Evolutionary conservation across 1,284 basidiomycete genomes (phyloP).

Genomic region (Rhizoctonia solani): DNA sequence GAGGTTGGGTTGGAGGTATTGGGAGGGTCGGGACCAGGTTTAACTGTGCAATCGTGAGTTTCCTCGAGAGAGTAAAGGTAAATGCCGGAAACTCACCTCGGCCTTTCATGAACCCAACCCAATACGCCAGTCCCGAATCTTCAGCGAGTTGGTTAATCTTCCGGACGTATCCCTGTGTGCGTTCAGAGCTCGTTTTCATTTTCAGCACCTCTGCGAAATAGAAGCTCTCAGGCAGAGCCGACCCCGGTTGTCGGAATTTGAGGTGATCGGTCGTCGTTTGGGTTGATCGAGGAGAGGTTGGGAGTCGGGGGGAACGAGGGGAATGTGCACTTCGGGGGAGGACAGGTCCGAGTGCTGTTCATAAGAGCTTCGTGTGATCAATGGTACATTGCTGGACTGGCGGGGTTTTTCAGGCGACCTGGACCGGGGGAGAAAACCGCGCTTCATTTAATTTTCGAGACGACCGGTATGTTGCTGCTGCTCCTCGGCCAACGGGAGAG

Average conservation of each 20-base stretch:
- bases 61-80: neutral
- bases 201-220: constrained; percentile 67
- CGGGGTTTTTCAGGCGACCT: constrained; percentile 3
- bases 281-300: neutral
- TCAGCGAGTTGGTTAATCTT: constrained; percentile 81
- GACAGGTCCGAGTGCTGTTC: neutral
- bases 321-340: too few species aligned
- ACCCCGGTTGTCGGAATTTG: constrained; percentile 5
- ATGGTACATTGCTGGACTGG: neutral
- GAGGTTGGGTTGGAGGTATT: constrained; percentile 42
- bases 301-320: too few species aligned
- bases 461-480: too few species aligned
- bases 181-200: constrained; percentile 67
- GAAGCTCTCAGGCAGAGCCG: constrained; percentile 67
- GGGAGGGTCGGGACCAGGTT: constrained; percentile 35
- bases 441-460: neutral
- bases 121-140: constrained; percentile 79
- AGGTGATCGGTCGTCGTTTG: constrained; percentile 12
- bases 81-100: constrained; percentile 55
- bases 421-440: neutral
- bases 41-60: constrained; percentile 29
- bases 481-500: too few species aligned
- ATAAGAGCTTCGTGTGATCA: constrained; percentile 11
- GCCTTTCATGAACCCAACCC: constrained; percentile 63
- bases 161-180: constrained; percentile 74